Evolutionary conservation across 2,329 filamentous ascomycete genomes (phyloP).

Genomic region (Didymella keratinophila): DNA sequence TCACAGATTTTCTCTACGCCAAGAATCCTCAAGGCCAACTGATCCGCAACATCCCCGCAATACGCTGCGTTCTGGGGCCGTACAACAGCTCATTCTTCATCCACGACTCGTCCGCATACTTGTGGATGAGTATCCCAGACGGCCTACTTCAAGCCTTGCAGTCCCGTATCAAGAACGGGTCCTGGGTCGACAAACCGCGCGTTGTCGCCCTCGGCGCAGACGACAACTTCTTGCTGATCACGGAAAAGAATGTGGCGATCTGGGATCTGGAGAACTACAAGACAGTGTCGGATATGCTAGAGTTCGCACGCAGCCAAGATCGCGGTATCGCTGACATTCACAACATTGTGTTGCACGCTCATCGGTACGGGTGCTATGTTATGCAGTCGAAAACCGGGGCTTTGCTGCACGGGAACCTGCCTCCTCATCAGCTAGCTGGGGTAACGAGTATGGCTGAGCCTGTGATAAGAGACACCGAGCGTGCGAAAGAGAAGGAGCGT

Average conservation of each 20-base stretch:
- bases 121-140: conserved; percentile 46
- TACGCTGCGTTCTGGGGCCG: conserved; percentile 43
- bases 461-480: conserved; percentile 30
- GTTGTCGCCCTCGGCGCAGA: conserved; percentile 44
- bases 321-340: conserved; percentile 32
- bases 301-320: conserved; percentile 28
- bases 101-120: conserved; percentile 37
- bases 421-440: conserved; percentile 31
- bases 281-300: conserved; percentile 29
- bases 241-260: conserved; percentile 38
- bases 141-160: conserved; percentile 36
- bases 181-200: conserved; percentile 43
- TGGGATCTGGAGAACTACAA: conserved; percentile 42
- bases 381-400: conserved; percentile 35
- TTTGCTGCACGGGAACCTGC: conserved; percentile 38
- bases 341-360: conserved; percentile 37
- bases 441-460: conserved; percentile 32
- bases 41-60: conserved; percentile 34
- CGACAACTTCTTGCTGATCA: conserved; percentile 42
- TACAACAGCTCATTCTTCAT: conserved; percentile 46
- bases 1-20: conserved; percentile 38
- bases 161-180: conserved; percentile 38
- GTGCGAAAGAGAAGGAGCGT: conserved; percentile 26
- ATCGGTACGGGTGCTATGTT: conserved; percentile 45
- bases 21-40: conserved; percentile 19